phyloP scores from a whole-genome alignment of 768 basidiomycete genomes.

The Pseudohyphozyma bogoriensis region DNA sequence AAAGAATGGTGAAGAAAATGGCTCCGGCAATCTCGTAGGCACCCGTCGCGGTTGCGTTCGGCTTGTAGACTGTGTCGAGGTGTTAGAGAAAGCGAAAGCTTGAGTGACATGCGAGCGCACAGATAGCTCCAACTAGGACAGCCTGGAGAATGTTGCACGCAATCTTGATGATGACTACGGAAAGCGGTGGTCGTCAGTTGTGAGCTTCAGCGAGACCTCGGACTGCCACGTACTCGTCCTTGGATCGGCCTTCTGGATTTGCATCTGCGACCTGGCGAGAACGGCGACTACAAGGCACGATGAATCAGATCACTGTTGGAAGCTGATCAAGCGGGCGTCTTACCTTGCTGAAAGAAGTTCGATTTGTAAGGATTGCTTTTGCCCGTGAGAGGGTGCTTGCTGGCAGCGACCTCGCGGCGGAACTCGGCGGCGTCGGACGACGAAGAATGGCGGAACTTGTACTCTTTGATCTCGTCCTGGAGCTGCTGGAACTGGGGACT shows the following conservation, averaged over 20 bases:
- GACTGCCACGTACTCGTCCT: too few species aligned
- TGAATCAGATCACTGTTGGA: too few species aligned
- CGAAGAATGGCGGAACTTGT: not conserved
- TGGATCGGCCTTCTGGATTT: slow-evolving; percentile 44
- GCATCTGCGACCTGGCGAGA: slow-evolving; percentile 44
- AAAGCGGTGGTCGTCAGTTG: too few species aligned
- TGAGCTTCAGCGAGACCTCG: too few species aligned
- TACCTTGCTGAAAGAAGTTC: slow-evolving; percentile 43
- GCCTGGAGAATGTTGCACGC: slow-evolving; percentile 41
- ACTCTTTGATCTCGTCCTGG: not conserved
- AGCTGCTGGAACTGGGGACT: slow-evolving; percentile 25
- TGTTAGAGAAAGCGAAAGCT: slow-evolving; percentile 1
- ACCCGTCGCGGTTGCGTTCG: slow-evolving; percentile 48
- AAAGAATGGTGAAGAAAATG: slow-evolving; percentile 51
- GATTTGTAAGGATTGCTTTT: slow-evolving; percentile 42
- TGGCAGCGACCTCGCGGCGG: slow-evolving; percentile 1
- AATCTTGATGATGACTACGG: slow-evolving; percentile 21
- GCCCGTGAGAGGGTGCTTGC: slow-evolving; percentile 12
- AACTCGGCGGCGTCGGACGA: slow-evolving; percentile 2
- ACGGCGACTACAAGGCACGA: too few species aligned
- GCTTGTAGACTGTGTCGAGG: slow-evolving; percentile 40
- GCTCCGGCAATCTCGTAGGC: slow-evolving; percentile 67
- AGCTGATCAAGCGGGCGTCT: too few species aligned
- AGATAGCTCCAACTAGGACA: slow-evolving; percentile 54
- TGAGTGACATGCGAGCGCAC: slow-evolving; percentile 3